Base-by-base conservation (phyloP, 768 basidiomycete genomes). In the Paxillus rubicundulus region DNA sequence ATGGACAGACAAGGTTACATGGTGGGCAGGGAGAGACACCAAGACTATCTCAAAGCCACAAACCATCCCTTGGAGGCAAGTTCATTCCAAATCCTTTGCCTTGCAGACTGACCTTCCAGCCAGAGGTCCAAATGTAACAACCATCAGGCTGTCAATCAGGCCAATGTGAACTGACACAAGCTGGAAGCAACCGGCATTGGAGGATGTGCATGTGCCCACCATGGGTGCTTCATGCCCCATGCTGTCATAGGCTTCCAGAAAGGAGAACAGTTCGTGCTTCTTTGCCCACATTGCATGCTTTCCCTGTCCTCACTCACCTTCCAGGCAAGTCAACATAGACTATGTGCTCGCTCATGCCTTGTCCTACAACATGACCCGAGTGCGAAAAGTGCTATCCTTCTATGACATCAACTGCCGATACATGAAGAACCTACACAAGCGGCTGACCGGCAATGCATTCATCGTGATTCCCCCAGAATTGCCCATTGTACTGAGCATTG, bases 401-500 rank as follows among this genome's bases (percentile, higher is more conserved):
- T 56, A 56, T 3, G 8, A 58, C 12, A 43, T 56, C 5, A 56
- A 58, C 8, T 58, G 50, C 20, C 27, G 43, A 21, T 55, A 58
- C 5, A 58, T 45, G 27, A 55, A 52, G n/a, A 45, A 55, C 21
- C 34, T 55, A 24, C 21, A 24, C 21, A 24, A 24, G 21, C 21
- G 21, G 21, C 21, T 24, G 21, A 24, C 5, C 3, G 21, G 5
- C 21, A 24, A 24, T 24, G 21, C 21, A 5, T 5, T 24, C 21
- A 24, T 24, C 21, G 12, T 0, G 47, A 30, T 58, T 12, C 55
- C 55, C 0, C 1, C 17, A 0, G 36, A 30, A 1, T 0, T 58
- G 0, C 27, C 49, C 1, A 53, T 70, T 4, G 46, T 57, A 0
- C 45, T 34, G 0, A 63, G 56, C 2, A 68, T 70, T 8, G 59